phyloP scores from a whole-genome alignment of 371 early-diverging fungal species.

The Mucor velutinosus region DNA sequence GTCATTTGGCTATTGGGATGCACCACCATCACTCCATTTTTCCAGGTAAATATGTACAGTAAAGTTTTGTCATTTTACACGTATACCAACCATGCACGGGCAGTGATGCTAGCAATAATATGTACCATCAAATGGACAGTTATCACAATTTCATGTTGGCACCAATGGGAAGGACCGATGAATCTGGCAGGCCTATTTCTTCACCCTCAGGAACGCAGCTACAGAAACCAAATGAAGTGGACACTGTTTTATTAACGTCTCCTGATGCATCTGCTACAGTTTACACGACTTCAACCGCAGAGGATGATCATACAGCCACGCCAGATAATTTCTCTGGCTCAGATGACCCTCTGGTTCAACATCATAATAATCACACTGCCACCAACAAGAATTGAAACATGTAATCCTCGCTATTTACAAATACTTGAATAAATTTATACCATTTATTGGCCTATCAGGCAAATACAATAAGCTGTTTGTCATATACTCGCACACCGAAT shows the following conservation, averaged over 20 bases:
- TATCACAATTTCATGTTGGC: conserved; percentile 4
- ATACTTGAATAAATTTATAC: background rate
- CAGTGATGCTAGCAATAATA: background rate
- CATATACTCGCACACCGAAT: too few species aligned
- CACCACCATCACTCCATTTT: background rate
- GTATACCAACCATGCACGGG: background rate
- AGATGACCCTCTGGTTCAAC: background rate
- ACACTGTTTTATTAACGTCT: background rate
- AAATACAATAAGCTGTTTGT: too few species aligned
- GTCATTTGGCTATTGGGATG: background rate
- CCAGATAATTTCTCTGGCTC: background rate
- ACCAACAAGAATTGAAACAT: background rate
- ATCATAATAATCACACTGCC: background rate
- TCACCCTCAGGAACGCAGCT: background rate
- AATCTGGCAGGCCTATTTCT: background rate
- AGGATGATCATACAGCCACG: background rate
- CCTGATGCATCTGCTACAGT: conserved; percentile 6
- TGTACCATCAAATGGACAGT: background rate
- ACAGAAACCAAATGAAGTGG: conserved; percentile 15
- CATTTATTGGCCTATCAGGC: background rate
- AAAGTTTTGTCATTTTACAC: background rate
- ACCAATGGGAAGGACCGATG: background rate
- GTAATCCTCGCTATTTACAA: background rate
- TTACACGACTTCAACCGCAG: background rate
- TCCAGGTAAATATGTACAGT: background rate